phyloP scores from a whole-genome alignment of 2,329 filamentous ascomycete species.

The Botryosphaeria agaves region DNA sequence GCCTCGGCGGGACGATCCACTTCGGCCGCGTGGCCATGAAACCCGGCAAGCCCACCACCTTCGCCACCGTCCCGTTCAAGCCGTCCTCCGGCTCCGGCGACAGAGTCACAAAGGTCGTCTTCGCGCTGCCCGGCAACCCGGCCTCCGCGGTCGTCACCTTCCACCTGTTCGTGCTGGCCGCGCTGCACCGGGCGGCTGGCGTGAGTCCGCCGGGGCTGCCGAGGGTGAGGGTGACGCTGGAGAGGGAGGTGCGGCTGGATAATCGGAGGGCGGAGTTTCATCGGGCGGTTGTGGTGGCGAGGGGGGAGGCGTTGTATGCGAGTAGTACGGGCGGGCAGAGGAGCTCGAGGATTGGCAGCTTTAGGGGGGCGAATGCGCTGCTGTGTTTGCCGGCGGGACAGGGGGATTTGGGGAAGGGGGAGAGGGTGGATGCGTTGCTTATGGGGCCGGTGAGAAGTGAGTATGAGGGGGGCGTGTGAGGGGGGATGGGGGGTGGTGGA shows the following conservation, averaged over 20 bases:
- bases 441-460: conserved; percentile 39
- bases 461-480: too few species aligned
- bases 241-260: conserved; percentile 60
- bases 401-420: conserved; percentile 47
- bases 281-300: conserved; percentile 54
- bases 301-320: conserved; percentile 52
- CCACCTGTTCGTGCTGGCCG: conserved; percentile 82
- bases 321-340: conserved; percentile 78
- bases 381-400: conserved; percentile 54
- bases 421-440: conserved; percentile 58
- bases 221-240: conserved; percentile 50
- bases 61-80: conserved; percentile 67
- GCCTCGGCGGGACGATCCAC: conserved; percentile 80
- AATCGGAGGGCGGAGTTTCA: conserved; percentile 73
- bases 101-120: conserved; percentile 53
- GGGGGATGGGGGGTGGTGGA: too few species aligned
- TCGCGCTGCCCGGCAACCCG: conserved; percentile 85
- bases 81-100: conserved; percentile 30
- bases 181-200: conserved; percentile 61
- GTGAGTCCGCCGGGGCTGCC: conserved; percentile 52
- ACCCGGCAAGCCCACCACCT: conserved; percentile 93
- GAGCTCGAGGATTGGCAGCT: conserved; percentile 76
- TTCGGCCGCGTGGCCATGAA: conserved; percentile 97
- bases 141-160: conserved; percentile 86
- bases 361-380: conserved; percentile 76